Evolutionary conservation across 164 flowering plant genomes (phyloP).

Genomic region (Vitis vinifera): DNA sequence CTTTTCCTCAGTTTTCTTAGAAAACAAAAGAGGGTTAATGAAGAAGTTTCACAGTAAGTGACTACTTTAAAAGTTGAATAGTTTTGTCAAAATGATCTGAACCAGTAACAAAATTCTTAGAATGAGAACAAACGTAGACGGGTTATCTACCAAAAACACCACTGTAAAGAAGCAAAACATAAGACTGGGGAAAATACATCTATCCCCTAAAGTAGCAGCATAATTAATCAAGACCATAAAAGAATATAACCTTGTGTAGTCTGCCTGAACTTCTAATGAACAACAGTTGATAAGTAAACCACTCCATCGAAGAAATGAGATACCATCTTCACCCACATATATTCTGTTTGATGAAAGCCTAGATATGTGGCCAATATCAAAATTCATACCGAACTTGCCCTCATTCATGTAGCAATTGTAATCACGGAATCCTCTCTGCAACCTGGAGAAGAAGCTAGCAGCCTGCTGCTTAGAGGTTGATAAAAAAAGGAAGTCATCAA

Average conservation of each 20-base stretch:
- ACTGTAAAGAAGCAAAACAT: neutral
- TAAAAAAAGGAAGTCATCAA: conserved; percentile 81
- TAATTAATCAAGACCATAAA: neutral
- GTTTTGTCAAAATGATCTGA: neutral
- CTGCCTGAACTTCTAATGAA: conserved; percentile 89
- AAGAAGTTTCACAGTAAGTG: no score
- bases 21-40: no score
- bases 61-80: neutral
- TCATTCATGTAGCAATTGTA: conserved; percentile 86
- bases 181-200: neutral
- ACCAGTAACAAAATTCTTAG: no score
- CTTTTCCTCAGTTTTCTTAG: no score
- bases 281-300: conserved; percentile 81
- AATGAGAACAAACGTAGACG: no score
- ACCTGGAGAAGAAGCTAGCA: conserved; percentile 42
- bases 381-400: conserved; percentile 62
- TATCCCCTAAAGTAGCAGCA: neutral
- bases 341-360: conserved; percentile 34
- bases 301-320: conserved; percentile 77
- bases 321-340: conserved; percentile 56
- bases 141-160: neutral
- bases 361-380: conserved; percentile 33
- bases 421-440: conserved; percentile 69
- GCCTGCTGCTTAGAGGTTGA: conserved; percentile 83
- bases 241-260: conserved; percentile 70